Conservation (phyloP, 2,329 filamentous ascomycete species). For the Trichoderma polysporum region DNA sequence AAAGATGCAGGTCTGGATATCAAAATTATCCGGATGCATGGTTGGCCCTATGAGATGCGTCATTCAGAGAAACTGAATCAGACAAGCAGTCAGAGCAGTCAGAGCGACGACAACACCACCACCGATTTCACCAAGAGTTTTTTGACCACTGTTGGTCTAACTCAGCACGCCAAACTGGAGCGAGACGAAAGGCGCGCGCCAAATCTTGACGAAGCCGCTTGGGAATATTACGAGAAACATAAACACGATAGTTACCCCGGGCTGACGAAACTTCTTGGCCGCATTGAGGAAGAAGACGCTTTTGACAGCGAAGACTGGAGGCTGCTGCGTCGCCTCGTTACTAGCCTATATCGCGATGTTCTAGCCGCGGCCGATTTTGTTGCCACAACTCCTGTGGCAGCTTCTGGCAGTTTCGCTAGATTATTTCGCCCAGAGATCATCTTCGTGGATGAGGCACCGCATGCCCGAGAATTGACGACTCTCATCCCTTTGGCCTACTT, state of each 20-base stretch:
- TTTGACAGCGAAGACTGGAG: slow-evolving; percentile 32
- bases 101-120: background rate
- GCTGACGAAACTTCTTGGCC: slow-evolving; percentile 39
- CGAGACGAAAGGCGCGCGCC: slow-evolving; percentile 33
- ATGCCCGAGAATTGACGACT: slow-evolving; percentile 46
- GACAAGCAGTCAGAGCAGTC: background rate
- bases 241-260: slow-evolving; percentile 33
- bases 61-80: slow-evolving; percentile 34
- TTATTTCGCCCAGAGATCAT: slow-evolving; percentile 79
- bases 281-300: slow-evolving; percentile 31
- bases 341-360: slow-evolving; percentile 40
- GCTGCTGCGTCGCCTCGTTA: slow-evolving; percentile 34
- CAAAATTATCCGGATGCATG: slow-evolving; percentile 41
- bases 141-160: slow-evolving; percentile 30
- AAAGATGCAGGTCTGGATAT: slow-evolving; percentile 36
- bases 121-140: slow-evolving; percentile 40
- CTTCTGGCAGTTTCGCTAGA: slow-evolving; percentile 37
- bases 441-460: slow-evolving; percentile 72
- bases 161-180: slow-evolving; percentile 20
- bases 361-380: slow-evolving; percentile 44
- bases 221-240: slow-evolving; percentile 40
- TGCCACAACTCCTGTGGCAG: slow-evolving; percentile 47
- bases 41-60: slow-evolving; percentile 41
- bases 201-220: slow-evolving; percentile 45
- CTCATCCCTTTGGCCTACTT: slow-evolving; percentile 47